These are phyloP conservation scores for Porphyrellus cyaneotinctus DNA, from an alignment of 768 basidiomycete genomes.

Conservation along the genomic window DNA sequence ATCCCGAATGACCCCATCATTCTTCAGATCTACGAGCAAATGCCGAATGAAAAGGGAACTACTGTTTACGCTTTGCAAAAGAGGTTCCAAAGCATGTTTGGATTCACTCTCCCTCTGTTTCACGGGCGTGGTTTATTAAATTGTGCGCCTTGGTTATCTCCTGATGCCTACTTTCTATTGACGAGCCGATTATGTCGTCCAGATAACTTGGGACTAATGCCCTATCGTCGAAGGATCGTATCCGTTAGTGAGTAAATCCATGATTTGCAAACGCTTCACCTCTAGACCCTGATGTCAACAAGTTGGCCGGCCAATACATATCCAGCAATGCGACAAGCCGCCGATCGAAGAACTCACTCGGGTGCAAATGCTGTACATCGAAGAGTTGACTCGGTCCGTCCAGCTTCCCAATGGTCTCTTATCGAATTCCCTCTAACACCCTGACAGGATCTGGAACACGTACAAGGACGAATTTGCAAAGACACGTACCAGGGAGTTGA, in stretches of 20 bases:
- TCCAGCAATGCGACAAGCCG: conserved; percentile 73
- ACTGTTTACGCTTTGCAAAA: conserved; percentile 83
- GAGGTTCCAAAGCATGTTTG: conserved; percentile 87
- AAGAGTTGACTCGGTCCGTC: conserved; percentile 81
- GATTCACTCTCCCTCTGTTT: conserved; percentile 96
- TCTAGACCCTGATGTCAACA: not conserved
- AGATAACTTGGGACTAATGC: conserved; percentile 93
- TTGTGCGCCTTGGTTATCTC: conserved; percentile 52
- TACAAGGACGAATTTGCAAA: conserved; percentile 95
- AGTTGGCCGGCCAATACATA: conserved; percentile 91
- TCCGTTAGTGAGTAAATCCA: conserved; percentile 75
- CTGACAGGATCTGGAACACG: conserved; percentile 83
- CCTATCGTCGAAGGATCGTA: conserved; percentile 93
- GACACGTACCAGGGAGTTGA: conserved; percentile 71
- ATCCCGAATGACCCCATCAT: not conserved
- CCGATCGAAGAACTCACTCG: conserved; percentile 74
- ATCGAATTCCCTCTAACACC: conserved; percentile 1
- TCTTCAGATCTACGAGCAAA: conserved; percentile 87
- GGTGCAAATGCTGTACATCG: conserved; percentile 84
- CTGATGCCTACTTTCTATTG: not conserved
- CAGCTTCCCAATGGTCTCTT: not conserved
- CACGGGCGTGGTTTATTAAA: conserved; percentile 94
- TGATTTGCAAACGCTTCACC: not conserved
- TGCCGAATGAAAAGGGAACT: conserved; percentile 93
- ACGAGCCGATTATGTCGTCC: not conserved